Evolutionary conservation across 306 rosid genomes (phyloP).

Genomic region (Cucurbita maxima): DNA sequence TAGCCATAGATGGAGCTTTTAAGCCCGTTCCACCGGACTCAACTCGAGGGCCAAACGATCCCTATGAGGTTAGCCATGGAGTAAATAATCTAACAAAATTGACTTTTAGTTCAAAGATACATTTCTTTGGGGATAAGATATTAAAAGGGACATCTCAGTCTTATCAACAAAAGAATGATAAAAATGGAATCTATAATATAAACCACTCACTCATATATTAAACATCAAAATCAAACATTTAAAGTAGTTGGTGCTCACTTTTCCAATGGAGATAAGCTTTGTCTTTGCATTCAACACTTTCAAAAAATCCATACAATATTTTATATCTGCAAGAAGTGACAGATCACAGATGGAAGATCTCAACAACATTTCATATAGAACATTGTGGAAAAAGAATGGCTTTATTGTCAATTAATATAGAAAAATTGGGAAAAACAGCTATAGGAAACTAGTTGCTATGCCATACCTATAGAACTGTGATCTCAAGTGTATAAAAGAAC

Average conservation of each 20-base stretch:
- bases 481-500: neutral
- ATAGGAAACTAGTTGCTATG: neutral
- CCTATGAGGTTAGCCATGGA: neutral
- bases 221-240: neutral
- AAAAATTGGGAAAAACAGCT: neutral
- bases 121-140: neutral
- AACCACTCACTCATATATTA: neutral
- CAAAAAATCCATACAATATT: neutral
- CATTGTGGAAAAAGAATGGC: neutral
- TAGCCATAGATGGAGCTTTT: too few species aligned
- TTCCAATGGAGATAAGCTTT: neutral
- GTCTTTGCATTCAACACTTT: neutral
- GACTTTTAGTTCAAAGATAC: neutral
- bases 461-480: neutral
- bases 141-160: neutral
- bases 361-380: neutral
- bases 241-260: neutral
- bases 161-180: neutral
- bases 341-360: neutral
- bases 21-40: too few species aligned
- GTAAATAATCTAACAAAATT: neutral
- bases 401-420: neutral
- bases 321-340: neutral
- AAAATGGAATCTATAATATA: neutral
- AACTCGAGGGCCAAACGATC: too few species aligned